Evolutionary conservation across 2,329 filamentous ascomycete genomes (phyloP).

Genomic region (Trichoderma aggressivum): DNA sequence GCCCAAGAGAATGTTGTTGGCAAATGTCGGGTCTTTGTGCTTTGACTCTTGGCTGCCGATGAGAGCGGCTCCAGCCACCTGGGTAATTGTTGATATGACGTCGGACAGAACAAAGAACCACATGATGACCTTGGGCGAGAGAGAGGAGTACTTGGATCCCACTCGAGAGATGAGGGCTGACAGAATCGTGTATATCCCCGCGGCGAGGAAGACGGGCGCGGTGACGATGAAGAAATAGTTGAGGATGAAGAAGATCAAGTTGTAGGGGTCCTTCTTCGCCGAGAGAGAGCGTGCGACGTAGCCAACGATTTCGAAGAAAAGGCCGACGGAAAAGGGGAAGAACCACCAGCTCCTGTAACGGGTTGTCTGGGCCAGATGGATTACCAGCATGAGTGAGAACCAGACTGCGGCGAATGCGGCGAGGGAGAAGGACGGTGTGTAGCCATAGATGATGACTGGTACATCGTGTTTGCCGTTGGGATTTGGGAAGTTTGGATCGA

Average conservation of each 20-base stretch:
- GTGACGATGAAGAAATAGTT: constrained; percentile 62
- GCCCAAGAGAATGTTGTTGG: constrained; percentile 54
- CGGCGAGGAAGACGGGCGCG: constrained; percentile 56
- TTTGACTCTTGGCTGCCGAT: constrained; percentile 50
- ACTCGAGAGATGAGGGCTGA: constrained; percentile 47
- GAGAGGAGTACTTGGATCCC: constrained; percentile 41
- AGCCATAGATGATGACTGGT: constrained; percentile 49
- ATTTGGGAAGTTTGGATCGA: constrained; percentile 52
- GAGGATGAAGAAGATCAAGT: constrained; percentile 53
- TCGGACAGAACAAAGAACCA: constrained; percentile 54
- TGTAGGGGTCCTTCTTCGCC: constrained; percentile 49
- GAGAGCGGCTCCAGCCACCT: constrained; percentile 52
- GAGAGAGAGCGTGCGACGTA: constrained; percentile 49
- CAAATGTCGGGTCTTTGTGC: constrained; percentile 45
- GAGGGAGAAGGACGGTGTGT: constrained; percentile 46
- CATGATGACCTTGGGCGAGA: constrained; percentile 46
- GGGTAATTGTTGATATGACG: constrained; percentile 50
- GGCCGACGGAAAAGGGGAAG: constrained; percentile 41
- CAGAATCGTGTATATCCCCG: constrained; percentile 54
- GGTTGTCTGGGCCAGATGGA: constrained; percentile 37
- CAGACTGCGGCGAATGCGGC: constrained; percentile 41
- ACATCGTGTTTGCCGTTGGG: constrained; percentile 45
- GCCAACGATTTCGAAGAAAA: constrained; percentile 48
- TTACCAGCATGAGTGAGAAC: constrained; percentile 40
- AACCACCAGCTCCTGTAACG: constrained; percentile 46